Base-by-base conservation (phyloP, 2,329 filamentous ascomycete species). In the Aspergillus fijiensis region DNA sequence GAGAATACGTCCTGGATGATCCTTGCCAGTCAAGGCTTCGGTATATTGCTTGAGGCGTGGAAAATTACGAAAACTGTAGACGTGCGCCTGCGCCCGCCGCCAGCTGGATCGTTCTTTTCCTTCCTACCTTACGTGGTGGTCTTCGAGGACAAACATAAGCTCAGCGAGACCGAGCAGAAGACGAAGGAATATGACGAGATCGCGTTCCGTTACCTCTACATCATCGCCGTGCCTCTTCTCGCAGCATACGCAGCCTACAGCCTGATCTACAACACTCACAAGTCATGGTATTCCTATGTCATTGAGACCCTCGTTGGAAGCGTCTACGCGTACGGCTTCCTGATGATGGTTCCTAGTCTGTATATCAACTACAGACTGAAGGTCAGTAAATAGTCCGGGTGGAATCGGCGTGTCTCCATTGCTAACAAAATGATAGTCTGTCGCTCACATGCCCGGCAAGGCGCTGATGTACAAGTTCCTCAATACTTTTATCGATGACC, bases 1-100 rank as follows among this genome's bases (percentile, higher is more conserved):
- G 92, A 97, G 60, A 96, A 95, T 75, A 99, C 95, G 0, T 96
- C 90, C 65, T 99, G 94, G 94, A 98, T 99, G 92, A 98, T 99
- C 69, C 82, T 99, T 21, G 92, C 93, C 54, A 90, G 91, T 11
- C 95, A 99, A 79, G 95, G 89, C 21, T 87, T 96, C 63, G 92
- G 93, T 54, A 90, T 91, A 58, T 76, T 88, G 1, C 83, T 91
- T 52, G 89, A 91, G 76, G 87, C 87, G 49, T 99, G 95, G 95
- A 99, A 99, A 78, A 88, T 99, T 69, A 99, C 95, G 10, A 98
- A 96, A 55, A 87, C 93, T 0, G 95, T 98, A 69, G 87, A 99
- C 70, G 90, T 99, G 59, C 88, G 92, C 57, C 69, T 98, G 60
- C 89, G 91, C 12, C 83, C 87, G 3, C 84, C 89, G 0, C 80